These are phyloP conservation scores for Fusarium torreyae DNA, from an alignment of 2,329 filamentous ascomycete genomes.

Conservation along the genomic window DNA sequence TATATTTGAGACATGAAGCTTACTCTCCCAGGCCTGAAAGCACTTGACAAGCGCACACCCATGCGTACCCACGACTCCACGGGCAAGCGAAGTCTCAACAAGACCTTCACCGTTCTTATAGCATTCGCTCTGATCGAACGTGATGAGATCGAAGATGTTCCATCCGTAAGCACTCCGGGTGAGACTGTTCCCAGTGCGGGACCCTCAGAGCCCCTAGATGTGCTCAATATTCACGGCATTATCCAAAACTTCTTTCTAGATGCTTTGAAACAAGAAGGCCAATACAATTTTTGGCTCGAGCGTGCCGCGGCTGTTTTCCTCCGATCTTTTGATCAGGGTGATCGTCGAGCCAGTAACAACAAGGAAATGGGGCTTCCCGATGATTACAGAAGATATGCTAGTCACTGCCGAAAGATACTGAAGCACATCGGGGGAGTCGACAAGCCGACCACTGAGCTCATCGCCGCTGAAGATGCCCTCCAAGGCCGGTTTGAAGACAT, in stretches of 20 bases:
- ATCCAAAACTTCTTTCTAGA: slow-evolving; percentile 47
- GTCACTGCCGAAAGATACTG: slow-evolving; percentile 43
- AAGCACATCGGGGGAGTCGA: slow-evolving; percentile 41
- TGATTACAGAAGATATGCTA: slow-evolving; percentile 45
- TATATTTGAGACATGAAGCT: neutral
- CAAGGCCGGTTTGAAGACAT: slow-evolving; percentile 39
- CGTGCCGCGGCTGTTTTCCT: slow-evolving; percentile 45
- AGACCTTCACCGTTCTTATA: slow-evolving; percentile 47
- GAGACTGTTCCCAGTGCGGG: slow-evolving; percentile 17
- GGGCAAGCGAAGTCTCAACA: slow-evolving; percentile 46
- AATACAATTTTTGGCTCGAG: slow-evolving; percentile 46
- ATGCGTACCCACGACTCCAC: slow-evolving; percentile 38
- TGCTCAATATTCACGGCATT: slow-evolving; percentile 45
- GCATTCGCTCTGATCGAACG: slow-evolving; percentile 48
- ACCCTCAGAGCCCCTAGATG: slow-evolving; percentile 40
- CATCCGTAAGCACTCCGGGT: slow-evolving; percentile 32
- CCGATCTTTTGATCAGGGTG: slow-evolving; percentile 43
- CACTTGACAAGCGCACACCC: slow-evolving; percentile 45
- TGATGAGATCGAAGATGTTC: slow-evolving; percentile 45
- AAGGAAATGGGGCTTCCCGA: slow-evolving; percentile 42
- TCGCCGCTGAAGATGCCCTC: slow-evolving; percentile 24
- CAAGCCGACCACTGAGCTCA: slow-evolving; percentile 34
- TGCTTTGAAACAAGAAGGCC: slow-evolving; percentile 36
- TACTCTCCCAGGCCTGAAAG: slow-evolving; percentile 33
- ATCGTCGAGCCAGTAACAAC: slow-evolving; percentile 31